Evolutionary conservation across 305 asterid genomes (phyloP).

Genomic region (Ruellia speciosa): DNA sequence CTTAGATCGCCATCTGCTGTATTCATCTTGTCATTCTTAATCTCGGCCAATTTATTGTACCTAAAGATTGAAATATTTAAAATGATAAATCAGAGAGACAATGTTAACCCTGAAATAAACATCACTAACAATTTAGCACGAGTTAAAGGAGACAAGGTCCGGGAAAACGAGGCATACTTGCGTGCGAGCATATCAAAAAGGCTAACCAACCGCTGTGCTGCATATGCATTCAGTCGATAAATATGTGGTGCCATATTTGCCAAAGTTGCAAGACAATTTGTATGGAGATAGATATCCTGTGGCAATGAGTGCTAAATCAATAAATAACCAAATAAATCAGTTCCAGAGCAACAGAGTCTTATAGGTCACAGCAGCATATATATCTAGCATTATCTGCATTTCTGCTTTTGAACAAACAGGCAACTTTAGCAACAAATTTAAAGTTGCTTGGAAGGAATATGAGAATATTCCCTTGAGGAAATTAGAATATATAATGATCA

Average conservation of each 20-base stretch:
- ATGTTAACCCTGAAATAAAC: slow-evolving; percentile 6
- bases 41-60: slow-evolving; percentile 90
- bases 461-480: not conserved
- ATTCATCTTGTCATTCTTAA: slow-evolving; percentile 66
- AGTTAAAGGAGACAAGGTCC: slow-evolving; percentile 2
- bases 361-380: not conserved
- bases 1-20: slow-evolving; percentile 46
- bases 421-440: not conserved
- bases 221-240: slow-evolving; percentile 84
- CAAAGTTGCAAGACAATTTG: slow-evolving; percentile 92
- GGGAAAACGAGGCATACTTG: slow-evolving; percentile 50
- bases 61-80: slow-evolving; percentile 29
- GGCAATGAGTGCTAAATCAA: slow-evolving; percentile 26
- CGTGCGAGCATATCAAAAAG: slow-evolving; percentile 96
- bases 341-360: not conserved
- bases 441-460: not conserved
- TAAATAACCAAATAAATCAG: slow-evolving; percentile 15
- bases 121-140: slow-evolving; percentile 9
- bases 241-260: slow-evolving; percentile 98
- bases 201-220: slow-evolving; percentile 93
- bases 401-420: not conserved
- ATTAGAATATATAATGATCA: not conserved
- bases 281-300: slow-evolving; percentile 95
- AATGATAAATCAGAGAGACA: slow-evolving; percentile 17
- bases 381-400: too few species aligned